phyloP scores from a whole-genome alignment of 2,329 filamentous ascomycete species.

The Calonectria hawksworthii region DNA sequence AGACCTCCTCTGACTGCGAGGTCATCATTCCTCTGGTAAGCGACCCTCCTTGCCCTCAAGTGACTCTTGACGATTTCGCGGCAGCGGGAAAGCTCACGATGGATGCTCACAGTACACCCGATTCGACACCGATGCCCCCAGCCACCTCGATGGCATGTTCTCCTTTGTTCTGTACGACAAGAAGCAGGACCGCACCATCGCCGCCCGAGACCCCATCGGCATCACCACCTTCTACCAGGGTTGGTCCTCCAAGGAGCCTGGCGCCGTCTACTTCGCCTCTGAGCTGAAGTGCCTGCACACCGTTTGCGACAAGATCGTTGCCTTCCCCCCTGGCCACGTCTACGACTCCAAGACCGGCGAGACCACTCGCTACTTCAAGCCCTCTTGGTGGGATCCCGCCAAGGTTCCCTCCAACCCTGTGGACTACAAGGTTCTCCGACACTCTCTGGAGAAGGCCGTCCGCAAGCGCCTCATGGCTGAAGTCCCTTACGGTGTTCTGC shows the following conservation, averaged over 20 bases:
- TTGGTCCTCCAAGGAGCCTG: constrained; percentile 85
- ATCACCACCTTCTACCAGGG: constrained; percentile 98
- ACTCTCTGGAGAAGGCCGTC: constrained; percentile 89
- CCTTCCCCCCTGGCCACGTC: constrained; percentile 95
- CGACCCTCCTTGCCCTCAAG: constrained; percentile 30
- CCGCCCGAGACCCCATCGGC: constrained; percentile 95
- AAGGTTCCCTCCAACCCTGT: constrained; percentile 84
- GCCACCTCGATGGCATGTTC: constrained; percentile 98
- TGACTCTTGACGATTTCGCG: constrained; percentile 1
- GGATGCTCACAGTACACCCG: constrained; percentile 81
- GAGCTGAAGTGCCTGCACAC: constrained; percentile 94
- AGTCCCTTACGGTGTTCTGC: constrained; percentile 94
- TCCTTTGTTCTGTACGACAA: constrained; percentile 99
- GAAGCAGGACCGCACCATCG: constrained; percentile 90
- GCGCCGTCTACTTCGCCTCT: constrained; percentile 93
- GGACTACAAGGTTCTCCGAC: constrained; percentile 85
- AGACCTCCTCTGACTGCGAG: constrained; percentile 98
- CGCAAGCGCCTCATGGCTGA: constrained; percentile 99
- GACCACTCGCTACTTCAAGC: constrained; percentile 90
- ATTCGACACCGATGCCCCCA: constrained; percentile 91
- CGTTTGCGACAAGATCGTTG: constrained; percentile 94
- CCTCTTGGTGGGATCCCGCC: constrained; percentile 89
- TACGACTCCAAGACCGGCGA: constrained; percentile 94
- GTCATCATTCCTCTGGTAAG: constrained; percentile 96
- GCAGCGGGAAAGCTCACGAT: constrained; percentile 31